Base-by-base conservation (phyloP, 1,284 basidiomycete species). In the Leccinum ponderosum region DNA sequence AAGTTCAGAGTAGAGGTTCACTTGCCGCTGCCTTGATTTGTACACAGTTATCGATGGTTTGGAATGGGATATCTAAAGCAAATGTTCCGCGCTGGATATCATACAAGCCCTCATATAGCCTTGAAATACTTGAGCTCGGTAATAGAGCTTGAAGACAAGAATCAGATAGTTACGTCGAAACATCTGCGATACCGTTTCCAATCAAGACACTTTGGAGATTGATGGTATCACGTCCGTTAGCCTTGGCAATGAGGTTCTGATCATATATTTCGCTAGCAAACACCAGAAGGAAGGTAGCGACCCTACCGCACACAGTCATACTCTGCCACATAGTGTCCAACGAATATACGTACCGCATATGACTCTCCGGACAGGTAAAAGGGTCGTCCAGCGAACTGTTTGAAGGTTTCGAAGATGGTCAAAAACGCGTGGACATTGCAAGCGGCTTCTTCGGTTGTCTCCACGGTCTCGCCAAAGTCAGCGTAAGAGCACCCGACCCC, bases 261-360 rank as follows among this genome's bases (percentile, higher is more conserved):
- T 94, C 91, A 50, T 86, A 82, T 39, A 95, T 87, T 62, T 92
- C 87, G 55, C 87, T 85, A 0, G 91, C 92, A 63, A 94, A 94
- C 6, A 93, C 82, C 29, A 29, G 29, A 29, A 1, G 91, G 93
- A 2, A 94, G 78, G 73, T 94, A 94, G 44, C 89, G 85, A 1
- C 93, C 91, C 84, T 87, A 51, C 27, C 17, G 51, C 22, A 55
- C 4, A 11, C 2, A 14, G 33, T 50, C 5, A 51, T 37, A 15
- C 20, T 27, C 37, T 20, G 25, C n/a, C 35, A 1, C 29, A 9
- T n/a, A 35, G 33, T 2, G 25, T 22, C 57, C 42, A 17, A 60
- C 7, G 31, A 51, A n/a, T 44, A 6, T 6, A 69, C 80, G 64
- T 65, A 85, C 84, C 58, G 80, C 84, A 64, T 89, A 90, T 0